Conservation (phyloP, 192 early-diverging fungal species). For the Backusella liffmaniae region DNA sequence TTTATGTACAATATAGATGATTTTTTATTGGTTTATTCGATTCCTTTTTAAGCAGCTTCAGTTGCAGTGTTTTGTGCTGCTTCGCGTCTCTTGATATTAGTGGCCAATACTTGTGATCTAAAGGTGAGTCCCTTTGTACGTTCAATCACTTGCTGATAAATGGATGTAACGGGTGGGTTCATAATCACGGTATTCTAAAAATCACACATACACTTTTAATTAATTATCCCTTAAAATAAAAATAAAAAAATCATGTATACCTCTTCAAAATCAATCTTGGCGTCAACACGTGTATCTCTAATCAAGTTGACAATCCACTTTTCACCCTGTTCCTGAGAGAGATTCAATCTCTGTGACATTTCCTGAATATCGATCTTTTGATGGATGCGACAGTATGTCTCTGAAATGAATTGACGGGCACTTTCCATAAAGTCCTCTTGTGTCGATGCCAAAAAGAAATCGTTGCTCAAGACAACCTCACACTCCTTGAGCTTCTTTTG, state of each 20-base stretch:
- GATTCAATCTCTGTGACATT: conserved; percentile 79
- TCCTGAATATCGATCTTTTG: conserved; percentile 92
- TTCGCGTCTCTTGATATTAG: conserved; percentile 90
- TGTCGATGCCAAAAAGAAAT: conserved; percentile 90
- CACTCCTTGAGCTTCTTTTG: conserved; percentile 86
- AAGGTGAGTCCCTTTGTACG: conserved; percentile 89
- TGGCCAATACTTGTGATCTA: conserved; percentile 84
- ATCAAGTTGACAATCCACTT: conserved; percentile 99
- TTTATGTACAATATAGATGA: no score
- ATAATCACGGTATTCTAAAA: conserved; percentile 85
- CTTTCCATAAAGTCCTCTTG: conserved; percentile 94
- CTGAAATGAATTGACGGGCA: conserved; percentile 90
- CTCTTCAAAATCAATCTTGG: conserved; percentile 94
- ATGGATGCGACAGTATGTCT: conserved; percentile 97
- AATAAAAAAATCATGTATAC: conserved; percentile 28
- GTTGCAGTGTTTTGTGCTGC: conserved; percentile 22
- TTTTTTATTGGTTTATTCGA: not conserved
- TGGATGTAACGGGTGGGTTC: conserved; percentile 81
- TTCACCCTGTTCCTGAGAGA: conserved; percentile 88
- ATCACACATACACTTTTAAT: conserved; percentile 18
- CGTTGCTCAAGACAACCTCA: conserved; percentile 81
- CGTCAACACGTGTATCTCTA: conserved; percentile 92
- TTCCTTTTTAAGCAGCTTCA: conserved; percentile 20
- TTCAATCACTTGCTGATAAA: conserved; percentile 97
- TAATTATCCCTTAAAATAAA: not conserved